A percentile compares a stretch with the other conserved stretches of the same genome.
Conservation (phyloP, 441 rosid genomes). For the Eruca vesicaria region DNA sequence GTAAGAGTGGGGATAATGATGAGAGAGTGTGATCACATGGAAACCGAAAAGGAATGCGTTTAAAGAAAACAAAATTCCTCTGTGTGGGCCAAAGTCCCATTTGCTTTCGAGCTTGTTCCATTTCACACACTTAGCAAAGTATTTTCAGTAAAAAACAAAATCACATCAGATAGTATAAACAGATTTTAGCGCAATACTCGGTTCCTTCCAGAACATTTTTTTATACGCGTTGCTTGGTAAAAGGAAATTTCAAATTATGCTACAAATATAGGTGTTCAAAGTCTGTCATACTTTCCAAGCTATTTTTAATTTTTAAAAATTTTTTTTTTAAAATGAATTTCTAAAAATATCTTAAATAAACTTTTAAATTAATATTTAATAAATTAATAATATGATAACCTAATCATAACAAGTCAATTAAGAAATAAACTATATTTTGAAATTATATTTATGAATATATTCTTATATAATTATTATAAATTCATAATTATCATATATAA, state of each 20-base stretch:
- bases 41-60: slow-evolving; percentile 2
- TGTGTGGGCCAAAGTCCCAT: background rate
- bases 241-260: background rate
- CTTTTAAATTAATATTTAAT: background rate
- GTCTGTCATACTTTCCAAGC: background rate
- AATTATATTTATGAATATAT: background rate
- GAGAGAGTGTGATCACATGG: slow-evolving; percentile 15
- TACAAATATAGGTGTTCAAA: background rate
- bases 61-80: background rate
- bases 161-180: background rate
- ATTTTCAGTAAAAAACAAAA: background rate
- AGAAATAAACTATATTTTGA: background rate
- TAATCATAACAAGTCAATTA: background rate
- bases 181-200: background rate
- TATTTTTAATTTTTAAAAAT: no score
- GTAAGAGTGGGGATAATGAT: slow-evolving; percentile 8
- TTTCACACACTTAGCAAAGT: slow-evolving; percentile 1
- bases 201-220: slow-evolving; percentile 11
- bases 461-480: background rate
- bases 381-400: background rate
- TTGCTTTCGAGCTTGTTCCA: background rate
- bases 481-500: background rate
- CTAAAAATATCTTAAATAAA: no score
- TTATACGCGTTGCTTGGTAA: background rate
- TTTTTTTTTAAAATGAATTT: no score